A percentile compares a stretch with the other conserved stretches of the same genome.
phyloP scores from a whole-genome alignment of 1,284 basidiomycete genomes.

The Melampsora americana region DNA sequence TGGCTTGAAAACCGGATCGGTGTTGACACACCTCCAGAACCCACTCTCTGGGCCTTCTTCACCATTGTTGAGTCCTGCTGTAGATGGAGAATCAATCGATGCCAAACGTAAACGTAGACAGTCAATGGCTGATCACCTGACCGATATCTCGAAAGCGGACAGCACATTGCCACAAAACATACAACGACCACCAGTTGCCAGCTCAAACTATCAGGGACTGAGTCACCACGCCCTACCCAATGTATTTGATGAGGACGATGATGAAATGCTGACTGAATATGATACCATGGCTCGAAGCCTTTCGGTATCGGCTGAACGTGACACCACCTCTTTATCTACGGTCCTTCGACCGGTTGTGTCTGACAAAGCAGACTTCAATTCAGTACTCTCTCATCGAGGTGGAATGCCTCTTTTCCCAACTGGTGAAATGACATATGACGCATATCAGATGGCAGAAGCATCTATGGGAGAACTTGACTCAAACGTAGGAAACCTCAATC shows the following conservation, averaged over 20 bases:
- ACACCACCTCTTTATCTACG: slow-evolving; percentile 22
- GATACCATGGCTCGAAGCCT: slow-evolving; percentile 40
- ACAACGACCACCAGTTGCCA: slow-evolving; percentile 36
- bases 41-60: slow-evolving; percentile 36
- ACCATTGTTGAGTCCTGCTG: slow-evolving; percentile 20
- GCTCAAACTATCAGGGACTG: slow-evolving; percentile 4
- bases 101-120: slow-evolving; percentile 33
- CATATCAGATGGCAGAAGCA: slow-evolving; percentile 30
- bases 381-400: slow-evolving; percentile 39
- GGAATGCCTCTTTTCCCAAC: slow-evolving; percentile 16
- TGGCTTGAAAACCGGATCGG: slow-evolving; percentile 35
- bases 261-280: slow-evolving; percentile 24
- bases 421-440: slow-evolving; percentile 37
- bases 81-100: slow-evolving; percentile 9
- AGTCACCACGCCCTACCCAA: slow-evolving; percentile 20
- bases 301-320: slow-evolving; percentile 21
- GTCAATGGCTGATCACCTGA: slow-evolving; percentile 43
- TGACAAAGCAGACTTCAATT: slow-evolving; percentile 36
- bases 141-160: slow-evolving; percentile 34
- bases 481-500: background rate
- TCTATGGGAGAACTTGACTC: slow-evolving; percentile 16
- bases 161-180: slow-evolving; percentile 41
- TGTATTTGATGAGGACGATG: slow-evolving; percentile 43
- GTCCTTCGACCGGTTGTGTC: slow-evolving; percentile 37
- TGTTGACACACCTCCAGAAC: slow-evolving; percentile 39